Evolutionary conservation across 1,139 yeast species (phyloP), one percentile per base, ranked within the genome.

Genomic region (Yueomyces sp.): DNA sequence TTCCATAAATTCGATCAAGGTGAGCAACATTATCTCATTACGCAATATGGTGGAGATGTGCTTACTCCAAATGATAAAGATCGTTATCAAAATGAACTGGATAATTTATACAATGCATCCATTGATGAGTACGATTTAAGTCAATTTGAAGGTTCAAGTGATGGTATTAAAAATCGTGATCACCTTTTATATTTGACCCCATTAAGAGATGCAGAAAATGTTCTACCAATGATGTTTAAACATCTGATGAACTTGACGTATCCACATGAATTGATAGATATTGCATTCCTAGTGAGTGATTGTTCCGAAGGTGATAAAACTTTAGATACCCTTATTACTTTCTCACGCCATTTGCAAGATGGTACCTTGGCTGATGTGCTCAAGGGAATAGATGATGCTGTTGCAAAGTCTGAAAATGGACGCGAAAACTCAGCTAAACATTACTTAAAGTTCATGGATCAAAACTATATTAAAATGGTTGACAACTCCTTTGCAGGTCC

Each of bases 251-350:
- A 84, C 59, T 68, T 86, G 60, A 81, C 94, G 2, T 86, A 86
- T 59, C 87, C 86, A 45, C 96, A 86, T 59, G 70, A 75, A 30
- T 67, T 83, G 50, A 81, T 86, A 45, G 96, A 86, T 63, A 69
- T 86, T 50, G 94, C 91, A 31, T 85, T 86, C 56, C 68, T 86
- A 55, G 91, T 86, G 4, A 80, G 91, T 43, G 96, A 86, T 62
- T 82, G 91, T 54, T 76, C 86, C 1, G 79, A 79, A 48, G 75
- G 70, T 36, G 97, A 89, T 58, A 69, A 71, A 43, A 85, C 96
- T 1, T 62, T 82, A 51, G 80, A 80, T 44, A 71, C 80, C 1
- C 71, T 84, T 25, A 72, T 80, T 50, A 78, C 79, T 43, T 81
- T 76, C 56, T 69, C 84, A 4, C 70, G 74, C 19, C 79, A 81